A percentile compares a stretch with the other conserved stretches of the same genome.
Conservation (phyloP, 768 basidiomycete genomes). For the Russula earlei region DNA sequence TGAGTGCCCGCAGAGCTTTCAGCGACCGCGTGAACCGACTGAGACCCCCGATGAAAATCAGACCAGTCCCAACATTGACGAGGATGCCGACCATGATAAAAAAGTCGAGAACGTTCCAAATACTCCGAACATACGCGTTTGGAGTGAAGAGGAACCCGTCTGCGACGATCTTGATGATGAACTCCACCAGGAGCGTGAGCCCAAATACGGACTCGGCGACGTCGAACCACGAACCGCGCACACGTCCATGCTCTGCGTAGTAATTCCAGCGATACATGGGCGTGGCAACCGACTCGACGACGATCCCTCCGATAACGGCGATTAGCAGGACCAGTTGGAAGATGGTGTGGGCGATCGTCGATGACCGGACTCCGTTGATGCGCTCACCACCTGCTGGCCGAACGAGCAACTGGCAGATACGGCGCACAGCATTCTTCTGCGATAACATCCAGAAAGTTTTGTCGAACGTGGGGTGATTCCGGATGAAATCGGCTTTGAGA, state of each 20-base stretch:
- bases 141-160: slow-evolving; percentile 89
- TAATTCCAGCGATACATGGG: slow-evolving; percentile 74
- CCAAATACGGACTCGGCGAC: slow-evolving; percentile 68
- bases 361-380: slow-evolving; percentile 69
- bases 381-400: slow-evolving; percentile 78
- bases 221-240: slow-evolving; percentile 81
- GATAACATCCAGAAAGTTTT: slow-evolving; percentile 84
- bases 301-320: slow-evolving; percentile 71
- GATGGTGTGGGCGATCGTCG: slow-evolving; percentile 52
- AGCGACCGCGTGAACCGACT: slow-evolving; percentile 76
- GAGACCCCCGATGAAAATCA: slow-evolving; percentile 70
- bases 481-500: slow-evolving; percentile 79
- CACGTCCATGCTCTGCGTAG: slow-evolving; percentile 46
- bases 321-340: slow-evolving; percentile 69
- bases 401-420: slow-evolving; percentile 73
- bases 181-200: slow-evolving; percentile 65
- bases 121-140: slow-evolving; percentile 82
- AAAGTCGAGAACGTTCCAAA: slow-evolving; percentile 91
- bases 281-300: slow-evolving; percentile 75
- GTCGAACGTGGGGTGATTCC: slow-evolving; percentile 81
- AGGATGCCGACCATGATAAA: slow-evolving; percentile 71
- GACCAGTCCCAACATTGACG: slow-evolving; percentile 59
- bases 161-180: slow-evolving; percentile 82
- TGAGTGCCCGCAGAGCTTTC: slow-evolving; percentile 80
- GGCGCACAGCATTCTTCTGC: slow-evolving; percentile 65